A percentile compares a stretch with the other conserved stretches of the same genome.
Evolutionary conservation across 306 rosid species (phyloP).

Genomic region (Inga oerstediana): DNA sequence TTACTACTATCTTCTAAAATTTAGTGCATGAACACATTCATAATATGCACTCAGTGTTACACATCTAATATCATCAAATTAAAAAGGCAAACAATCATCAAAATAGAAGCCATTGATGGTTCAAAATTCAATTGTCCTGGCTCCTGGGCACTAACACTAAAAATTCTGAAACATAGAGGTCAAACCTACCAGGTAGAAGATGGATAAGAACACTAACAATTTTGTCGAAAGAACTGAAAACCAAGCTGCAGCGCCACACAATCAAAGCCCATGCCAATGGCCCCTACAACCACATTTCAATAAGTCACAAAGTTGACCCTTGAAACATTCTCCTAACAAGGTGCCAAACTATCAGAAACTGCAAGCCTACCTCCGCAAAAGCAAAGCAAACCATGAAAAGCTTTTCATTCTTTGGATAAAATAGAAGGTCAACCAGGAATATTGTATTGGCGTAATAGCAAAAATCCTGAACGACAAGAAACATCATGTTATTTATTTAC

Average conservation of each 20-base stretch:
- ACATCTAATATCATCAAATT: neutral
- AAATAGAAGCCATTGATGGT: neutral
- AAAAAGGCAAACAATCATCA: neutral
- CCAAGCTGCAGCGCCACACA: conserved; percentile 98
- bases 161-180: conserved; percentile 8
- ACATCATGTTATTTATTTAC: conserved; percentile 33
- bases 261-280: conserved; percentile 98
- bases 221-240: conserved; percentile 88
- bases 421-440: conserved; percentile 79
- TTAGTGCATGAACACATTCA: neutral
- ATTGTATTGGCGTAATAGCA: conserved; percentile 96
- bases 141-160: neutral
- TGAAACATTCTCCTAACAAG: conserved; percentile 18
- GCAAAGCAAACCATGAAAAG: conserved; percentile 93
- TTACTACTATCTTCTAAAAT: neutral
- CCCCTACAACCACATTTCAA: conserved; percentile 62
- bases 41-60: neutral
- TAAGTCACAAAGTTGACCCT: conserved; percentile 32
- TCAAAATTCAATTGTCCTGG: neutral
- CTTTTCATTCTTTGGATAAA: conserved; percentile 79
- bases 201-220: conserved; percentile 93
- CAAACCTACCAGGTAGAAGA: conserved; percentile 80
- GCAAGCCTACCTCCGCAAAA: conserved; percentile 85
- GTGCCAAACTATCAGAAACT: conserved; percentile 22
- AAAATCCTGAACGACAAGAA: conserved; percentile 66